phyloP scores from a whole-genome alignment of 495 filamentous ascomycete genomes.

The Daldinia loculata region DNA sequence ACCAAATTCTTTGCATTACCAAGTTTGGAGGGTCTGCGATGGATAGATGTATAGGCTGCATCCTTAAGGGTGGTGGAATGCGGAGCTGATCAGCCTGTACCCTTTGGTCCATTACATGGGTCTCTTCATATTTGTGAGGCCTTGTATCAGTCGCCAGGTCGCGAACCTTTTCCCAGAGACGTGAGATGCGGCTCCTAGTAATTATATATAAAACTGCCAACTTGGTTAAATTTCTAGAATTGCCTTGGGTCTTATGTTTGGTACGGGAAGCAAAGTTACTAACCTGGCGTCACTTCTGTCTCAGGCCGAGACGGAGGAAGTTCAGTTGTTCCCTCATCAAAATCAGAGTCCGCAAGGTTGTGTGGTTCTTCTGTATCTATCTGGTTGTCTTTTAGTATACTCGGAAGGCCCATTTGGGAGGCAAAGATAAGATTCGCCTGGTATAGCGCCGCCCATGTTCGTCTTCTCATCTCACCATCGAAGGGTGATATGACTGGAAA shows the following conservation, averaged over 20 bases:
- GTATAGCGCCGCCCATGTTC: slow-evolving; percentile 53
- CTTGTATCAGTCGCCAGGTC: slow-evolving; percentile 47
- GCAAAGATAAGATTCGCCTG: slow-evolving; percentile 37
- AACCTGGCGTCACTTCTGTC: slow-evolving; percentile 46
- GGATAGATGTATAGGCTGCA: slow-evolving; percentile 47
- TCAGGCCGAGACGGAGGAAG: slow-evolving; percentile 50
- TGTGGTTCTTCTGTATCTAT: slow-evolving; percentile 54
- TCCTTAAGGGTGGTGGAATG: slow-evolving; percentile 46
- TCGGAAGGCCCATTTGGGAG: slow-evolving; percentile 53
- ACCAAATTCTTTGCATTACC: slow-evolving; percentile 46
- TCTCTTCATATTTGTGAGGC: slow-evolving; percentile 47
- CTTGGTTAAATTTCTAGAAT: not conserved
- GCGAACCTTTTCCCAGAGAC: slow-evolving; percentile 54
- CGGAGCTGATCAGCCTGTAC: slow-evolving; percentile 42
- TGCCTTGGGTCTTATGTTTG: not conserved
- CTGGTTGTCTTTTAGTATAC: slow-evolving; percentile 44
- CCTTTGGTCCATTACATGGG: slow-evolving; percentile 49
- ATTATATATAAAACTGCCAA: slow-evolving; percentile 49
- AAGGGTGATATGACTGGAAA: slow-evolving; percentile 58
- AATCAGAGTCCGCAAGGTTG: slow-evolving; percentile 56
- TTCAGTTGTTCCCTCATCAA: slow-evolving; percentile 48
- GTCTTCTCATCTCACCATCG: slow-evolving; percentile 44
- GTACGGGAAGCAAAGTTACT: not conserved
- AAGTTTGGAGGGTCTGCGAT: slow-evolving; percentile 48
- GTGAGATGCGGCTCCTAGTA: slow-evolving; percentile 50